These are phyloP conservation scores for Flaveria bidentis DNA, from an alignment of 129 eudicot genomes.

Conservation along the genomic window DNA sequence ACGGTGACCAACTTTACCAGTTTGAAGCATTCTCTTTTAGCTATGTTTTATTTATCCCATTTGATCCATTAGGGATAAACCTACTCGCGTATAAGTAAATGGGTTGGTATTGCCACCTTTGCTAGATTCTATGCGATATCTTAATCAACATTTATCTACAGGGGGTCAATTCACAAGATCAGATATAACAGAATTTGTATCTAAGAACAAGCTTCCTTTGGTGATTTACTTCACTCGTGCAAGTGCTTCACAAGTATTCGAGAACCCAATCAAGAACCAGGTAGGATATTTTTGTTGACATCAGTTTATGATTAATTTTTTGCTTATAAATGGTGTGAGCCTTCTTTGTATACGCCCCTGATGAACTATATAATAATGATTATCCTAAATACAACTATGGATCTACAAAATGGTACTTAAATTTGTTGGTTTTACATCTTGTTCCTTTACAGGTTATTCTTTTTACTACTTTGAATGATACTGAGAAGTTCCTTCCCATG, in stretches of 20 bases:
- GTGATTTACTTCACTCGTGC: slow-evolving; percentile 63
- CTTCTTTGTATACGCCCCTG: slow-evolving; percentile 15
- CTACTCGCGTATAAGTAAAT: neutral
- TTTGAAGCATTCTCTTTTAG: neutral
- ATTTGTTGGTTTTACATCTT: slow-evolving; percentile 18
- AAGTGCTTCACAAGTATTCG: slow-evolving; percentile 60
- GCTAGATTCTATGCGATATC: slow-evolving; percentile 10
- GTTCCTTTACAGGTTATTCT: slow-evolving; percentile 55
- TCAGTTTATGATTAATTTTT: neutral
- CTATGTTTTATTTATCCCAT: neutral
- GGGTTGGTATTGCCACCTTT: neutral
- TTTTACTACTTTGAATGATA: slow-evolving; percentile 61
- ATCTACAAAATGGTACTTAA: neutral
- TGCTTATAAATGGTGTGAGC: slow-evolving; percentile 1
- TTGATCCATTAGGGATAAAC: neutral
- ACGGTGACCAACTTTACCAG: neutral
- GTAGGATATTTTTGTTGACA: slow-evolving; percentile 33
- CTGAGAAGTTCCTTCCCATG: slow-evolving; percentile 52
- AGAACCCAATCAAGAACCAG: slow-evolving; percentile 78
- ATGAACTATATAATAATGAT: slow-evolving; percentile 9
- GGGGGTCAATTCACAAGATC: slow-evolving; percentile 65
- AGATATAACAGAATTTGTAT: slow-evolving; percentile 64
- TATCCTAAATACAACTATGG: neutral
- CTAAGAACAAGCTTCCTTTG: slow-evolving; percentile 60
- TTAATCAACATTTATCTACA: slow-evolving; percentile 33